Evolutionary conservation across 2,329 filamentous ascomycete genomes (phyloP).

Genomic region (Teratosphaeria epicoccoides): DNA sequence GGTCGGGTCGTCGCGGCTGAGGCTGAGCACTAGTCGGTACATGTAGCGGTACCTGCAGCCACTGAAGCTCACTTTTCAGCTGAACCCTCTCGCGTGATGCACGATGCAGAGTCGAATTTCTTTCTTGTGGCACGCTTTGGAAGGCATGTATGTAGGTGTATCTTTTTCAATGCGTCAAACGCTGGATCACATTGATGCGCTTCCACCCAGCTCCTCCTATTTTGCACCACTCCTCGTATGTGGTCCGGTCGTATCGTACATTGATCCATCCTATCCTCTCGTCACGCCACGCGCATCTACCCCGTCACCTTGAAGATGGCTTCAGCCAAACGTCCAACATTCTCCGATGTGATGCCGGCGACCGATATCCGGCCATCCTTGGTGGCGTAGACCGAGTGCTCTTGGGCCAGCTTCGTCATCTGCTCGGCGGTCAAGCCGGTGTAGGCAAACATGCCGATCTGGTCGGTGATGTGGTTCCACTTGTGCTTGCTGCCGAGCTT

Average conservation of each 20-base stretch:
- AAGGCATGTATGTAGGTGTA: background rate
- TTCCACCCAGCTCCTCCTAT: background rate
- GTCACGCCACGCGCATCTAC: constrained; percentile 17
- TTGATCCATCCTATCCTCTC: background rate
- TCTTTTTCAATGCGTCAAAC: too few species aligned
- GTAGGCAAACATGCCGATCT: constrained; percentile 99
- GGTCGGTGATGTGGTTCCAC: constrained; percentile 97
- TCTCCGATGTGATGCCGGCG: constrained; percentile 69
- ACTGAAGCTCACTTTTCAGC: background rate
- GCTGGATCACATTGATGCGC: background rate
- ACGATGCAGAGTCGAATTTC: too few species aligned
- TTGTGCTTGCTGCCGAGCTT: constrained; percentile 90
- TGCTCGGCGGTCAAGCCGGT: constrained; percentile 83
- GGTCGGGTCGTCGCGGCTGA: too few species aligned
- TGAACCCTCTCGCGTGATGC: too few species aligned
- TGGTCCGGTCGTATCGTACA: background rate
- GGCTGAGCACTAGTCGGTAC: too few species aligned
- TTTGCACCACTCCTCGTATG: background rate
- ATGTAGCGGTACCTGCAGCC: too few species aligned
- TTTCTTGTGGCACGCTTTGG: too few species aligned
- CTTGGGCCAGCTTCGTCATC: constrained; percentile 83
- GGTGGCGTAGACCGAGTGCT: constrained; percentile 96
- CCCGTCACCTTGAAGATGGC: constrained; percentile 77
- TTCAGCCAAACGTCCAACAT: constrained; percentile 71
- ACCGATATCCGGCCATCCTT: constrained; percentile 83